Evolutionary conservation across 495 filamentous ascomycete genomes (phyloP).

Genomic region (Evansstolkia leycettana): DNA sequence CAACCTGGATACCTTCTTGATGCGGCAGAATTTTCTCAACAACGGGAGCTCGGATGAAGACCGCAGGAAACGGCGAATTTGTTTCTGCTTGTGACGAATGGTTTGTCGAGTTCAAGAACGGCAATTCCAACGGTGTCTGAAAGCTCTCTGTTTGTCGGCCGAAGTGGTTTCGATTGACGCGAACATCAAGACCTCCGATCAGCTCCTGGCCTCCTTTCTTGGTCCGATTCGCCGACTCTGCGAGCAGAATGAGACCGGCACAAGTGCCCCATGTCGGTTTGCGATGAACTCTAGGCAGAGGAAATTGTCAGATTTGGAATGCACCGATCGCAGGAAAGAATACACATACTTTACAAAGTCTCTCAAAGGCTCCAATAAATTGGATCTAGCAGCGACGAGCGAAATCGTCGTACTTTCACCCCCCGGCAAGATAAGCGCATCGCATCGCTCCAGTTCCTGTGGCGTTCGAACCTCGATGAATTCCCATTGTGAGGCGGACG

Average conservation of each 20-base stretch:
- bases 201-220: constrained; percentile 90
- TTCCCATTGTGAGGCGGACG: constrained; percentile 29
- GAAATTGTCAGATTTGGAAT: constrained; percentile 10
- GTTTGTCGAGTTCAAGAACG: constrained; percentile 43
- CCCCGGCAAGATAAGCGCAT: constrained; percentile 81
- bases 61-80: constrained; percentile 52
- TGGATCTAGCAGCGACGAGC: constrained; percentile 68
- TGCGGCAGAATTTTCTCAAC: constrained; percentile 70
- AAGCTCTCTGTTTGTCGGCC: constrained; percentile 92
- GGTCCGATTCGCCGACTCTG: constrained; percentile 75
- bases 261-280: constrained; percentile 96
- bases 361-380: constrained; percentile 71
- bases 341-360: constrained; percentile 81
- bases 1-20: constrained; percentile 36
- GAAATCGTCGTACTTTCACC: constrained; percentile 94
- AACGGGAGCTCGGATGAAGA: constrained; percentile 91
- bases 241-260: constrained; percentile 84
- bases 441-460: constrained; percentile 55
- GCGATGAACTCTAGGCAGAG: constrained; percentile 29
- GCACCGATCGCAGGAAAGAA: background rate
- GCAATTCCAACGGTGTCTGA: constrained; percentile 59
- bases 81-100: constrained; percentile 16
- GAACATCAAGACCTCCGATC: constrained; percentile 82
- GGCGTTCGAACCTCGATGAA: constrained; percentile 75
- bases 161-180: constrained; percentile 92